Evolutionary conservation across 2,329 filamentous ascomycete genomes (phyloP).

Genomic region (Exophiala spinifera): DNA sequence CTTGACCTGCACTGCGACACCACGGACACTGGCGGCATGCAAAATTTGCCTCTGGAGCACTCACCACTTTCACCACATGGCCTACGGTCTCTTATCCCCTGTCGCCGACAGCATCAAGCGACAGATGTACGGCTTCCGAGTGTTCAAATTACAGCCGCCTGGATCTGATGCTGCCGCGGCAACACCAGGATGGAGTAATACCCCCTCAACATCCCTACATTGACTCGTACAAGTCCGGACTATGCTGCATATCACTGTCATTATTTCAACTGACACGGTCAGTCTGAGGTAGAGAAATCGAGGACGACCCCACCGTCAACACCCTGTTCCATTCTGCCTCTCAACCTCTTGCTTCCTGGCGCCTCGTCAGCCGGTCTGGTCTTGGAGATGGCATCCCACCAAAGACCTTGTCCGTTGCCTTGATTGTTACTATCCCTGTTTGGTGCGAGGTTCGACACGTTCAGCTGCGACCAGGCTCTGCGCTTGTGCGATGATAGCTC

Average conservation of each 20-base stretch:
- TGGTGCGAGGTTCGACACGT: not conserved
- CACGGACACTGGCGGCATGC: too few relatives aligned
- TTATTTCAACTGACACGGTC: too few relatives aligned
- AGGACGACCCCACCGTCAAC: too few relatives aligned
- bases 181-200: too few relatives aligned
- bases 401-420: not conserved
- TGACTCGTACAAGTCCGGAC: not conserved
- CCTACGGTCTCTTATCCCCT: too few relatives aligned
- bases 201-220: not conserved
- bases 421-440: not conserved
- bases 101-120: too few relatives aligned
- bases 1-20: not conserved
- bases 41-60: too few relatives aligned
- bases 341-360: not conserved
- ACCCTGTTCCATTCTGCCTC: not conserved
- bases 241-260: not conserved
- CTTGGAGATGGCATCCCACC: not conserved
- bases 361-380: not conserved
- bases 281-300: too few relatives aligned
- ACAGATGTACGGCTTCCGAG: too few relatives aligned
- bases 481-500: not conserved
- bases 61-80: too few relatives aligned
- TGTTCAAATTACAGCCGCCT: too few relatives aligned
- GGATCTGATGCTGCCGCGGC: too few relatives aligned
- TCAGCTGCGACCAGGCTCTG: not conserved